Evolutionary conservation across 2,329 filamentous ascomycete genomes (phyloP), one percentile per base, ranked within the genome.

Genomic region (Trichoderma sp.): DNA sequence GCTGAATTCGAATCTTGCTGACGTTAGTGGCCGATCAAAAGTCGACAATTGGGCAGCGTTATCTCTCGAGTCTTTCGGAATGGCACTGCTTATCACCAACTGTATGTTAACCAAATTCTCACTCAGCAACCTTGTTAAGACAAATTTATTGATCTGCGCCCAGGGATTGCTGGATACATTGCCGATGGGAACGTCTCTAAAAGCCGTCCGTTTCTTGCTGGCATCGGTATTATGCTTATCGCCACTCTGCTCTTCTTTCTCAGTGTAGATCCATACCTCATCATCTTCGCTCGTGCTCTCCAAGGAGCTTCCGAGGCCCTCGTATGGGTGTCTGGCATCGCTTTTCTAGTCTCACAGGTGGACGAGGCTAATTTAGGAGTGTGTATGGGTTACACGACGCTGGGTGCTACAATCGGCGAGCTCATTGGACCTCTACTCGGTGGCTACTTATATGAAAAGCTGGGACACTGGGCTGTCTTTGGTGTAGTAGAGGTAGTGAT

Each of bases 191-290:
- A 26, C 64, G 58, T 72, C 9, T 68, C 70, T 5, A 72, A 72
- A 67, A 72, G 70, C 20, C 63, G 63, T 11, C 70, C 70, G 6
- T 68, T 72, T n/a, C 57, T 72, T 11, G 58, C 39, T 28, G 70
- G 70, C 20, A 61, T 72, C 23, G 63, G 57, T 2, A 39, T 72
- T n/a, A 66, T 72, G 58, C 58, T 72, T 58, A 36, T 72, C 20
- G 63, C 70, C 57, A 72, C 70, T 9, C 57, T 68, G 7, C 34
- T 72, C n/a, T 72, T 72, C 70, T 72, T 72, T 11, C 65, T 72
- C 13, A 61, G 64, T 26, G 62, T 32, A 6, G 47, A 61, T 36
- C 55, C 64, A 9, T 43, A 68, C 34, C 64, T 68, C 30, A 72
- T 72, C 32, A 72, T 72, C 17, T 63, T 72, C 17, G 70, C 70